A percentile compares a stretch with the other conserved stretches of the same genome.
These are phyloP conservation scores for Nothophaeocryptopus gaeumannii DNA, from an alignment of 2,329 filamentous ascomycete species.

Conservation along the genomic window DNA sequence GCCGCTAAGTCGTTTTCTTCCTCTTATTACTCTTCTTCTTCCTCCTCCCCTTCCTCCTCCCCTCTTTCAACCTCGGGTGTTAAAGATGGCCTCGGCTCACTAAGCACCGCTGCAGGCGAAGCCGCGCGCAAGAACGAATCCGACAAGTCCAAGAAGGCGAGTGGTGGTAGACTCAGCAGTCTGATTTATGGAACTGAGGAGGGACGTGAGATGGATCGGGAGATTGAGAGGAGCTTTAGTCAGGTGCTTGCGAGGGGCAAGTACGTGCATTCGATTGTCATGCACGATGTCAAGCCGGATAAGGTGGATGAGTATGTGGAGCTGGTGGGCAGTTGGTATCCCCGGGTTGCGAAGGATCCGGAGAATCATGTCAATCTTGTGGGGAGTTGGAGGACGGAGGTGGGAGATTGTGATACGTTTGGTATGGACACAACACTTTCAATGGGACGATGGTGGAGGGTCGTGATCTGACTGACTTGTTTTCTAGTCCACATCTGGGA, in stretches of 20 bases:
- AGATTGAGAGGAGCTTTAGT: constrained; percentile 94
- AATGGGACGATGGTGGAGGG: not conserved
- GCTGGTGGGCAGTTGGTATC: constrained; percentile 88
- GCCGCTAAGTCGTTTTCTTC: constrained; percentile 34
- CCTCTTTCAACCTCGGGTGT: constrained; percentile 31
- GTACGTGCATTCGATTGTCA: constrained; percentile 96
- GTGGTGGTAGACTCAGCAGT: constrained; percentile 65
- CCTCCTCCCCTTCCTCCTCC: constrained; percentile 30
- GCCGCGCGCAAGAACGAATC: constrained; percentile 61
- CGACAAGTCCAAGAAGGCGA: constrained; percentile 57
- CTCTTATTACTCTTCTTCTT: constrained; percentile 42
- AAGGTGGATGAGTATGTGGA: constrained; percentile 93
- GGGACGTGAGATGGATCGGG: constrained; percentile 86
- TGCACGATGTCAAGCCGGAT: constrained; percentile 92
- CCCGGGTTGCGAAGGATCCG: constrained; percentile 75
- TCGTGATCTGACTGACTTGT: constrained; percentile 10
- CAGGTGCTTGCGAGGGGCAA: constrained; percentile 93
- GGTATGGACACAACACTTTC: constrained; percentile 52
- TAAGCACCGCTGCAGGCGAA: constrained; percentile 51
- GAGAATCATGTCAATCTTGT: constrained; percentile 95
- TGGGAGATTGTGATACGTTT: constrained; percentile 96
- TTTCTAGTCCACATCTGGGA: constrained; percentile 96
- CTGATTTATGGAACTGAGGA: constrained; percentile 97
- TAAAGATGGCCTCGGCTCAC: constrained; percentile 59
- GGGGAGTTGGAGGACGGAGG: constrained; percentile 96